Evolutionary conservation across 192 early-diverging fungal genomes (phyloP).

Genomic region (Podila epicladia): DNA sequence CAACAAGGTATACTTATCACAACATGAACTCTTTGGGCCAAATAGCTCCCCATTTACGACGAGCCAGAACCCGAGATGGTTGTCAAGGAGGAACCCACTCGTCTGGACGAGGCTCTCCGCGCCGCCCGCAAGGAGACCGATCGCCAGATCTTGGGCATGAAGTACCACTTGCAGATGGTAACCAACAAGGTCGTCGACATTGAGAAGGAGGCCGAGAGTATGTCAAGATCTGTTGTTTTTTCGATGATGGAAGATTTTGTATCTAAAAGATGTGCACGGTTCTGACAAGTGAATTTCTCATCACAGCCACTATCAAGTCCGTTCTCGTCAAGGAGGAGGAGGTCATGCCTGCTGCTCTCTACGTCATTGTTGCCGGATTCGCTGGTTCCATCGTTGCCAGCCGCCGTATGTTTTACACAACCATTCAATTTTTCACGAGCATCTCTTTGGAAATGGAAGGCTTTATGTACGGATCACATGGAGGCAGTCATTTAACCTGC

Average conservation of each 20-base stretch:
- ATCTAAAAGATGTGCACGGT: not conserved
- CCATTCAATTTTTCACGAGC: not conserved
- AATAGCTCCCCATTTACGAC: conserved; percentile 44
- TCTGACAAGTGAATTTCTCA: not conserved
- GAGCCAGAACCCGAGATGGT: conserved; percentile 52
- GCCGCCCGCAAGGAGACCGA: conserved; percentile 49
- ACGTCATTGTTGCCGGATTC: conserved; percentile 50
- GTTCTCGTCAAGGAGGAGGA: conserved; percentile 52
- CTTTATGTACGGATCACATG: not conserved
- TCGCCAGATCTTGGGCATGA: conserved; percentile 50
- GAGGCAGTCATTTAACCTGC: not conserved
- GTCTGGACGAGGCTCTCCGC: conserved; percentile 46
- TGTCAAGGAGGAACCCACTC: conserved; percentile 49
- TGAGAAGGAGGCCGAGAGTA: conserved; percentile 53
- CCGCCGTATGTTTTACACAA: conserved; percentile 21
- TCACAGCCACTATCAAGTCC: conserved; percentile 41
- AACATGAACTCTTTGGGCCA: too few species aligned
- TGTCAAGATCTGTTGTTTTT: not conserved
- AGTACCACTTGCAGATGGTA: conserved; percentile 47
- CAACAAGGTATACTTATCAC: not conserved
- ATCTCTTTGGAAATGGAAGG: not conserved
- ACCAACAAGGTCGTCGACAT: conserved; percentile 51
- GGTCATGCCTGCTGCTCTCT: conserved; percentile 49
- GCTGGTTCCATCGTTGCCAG: conserved; percentile 44
- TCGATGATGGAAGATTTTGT: not conserved